A percentile compares a stretch with the other conserved stretches of the same genome.
These are phyloP conservation scores for Hypoxylon sp. DNA, from an alignment of 2,329 filamentous ascomycete genomes.

Conservation along the genomic window DNA sequence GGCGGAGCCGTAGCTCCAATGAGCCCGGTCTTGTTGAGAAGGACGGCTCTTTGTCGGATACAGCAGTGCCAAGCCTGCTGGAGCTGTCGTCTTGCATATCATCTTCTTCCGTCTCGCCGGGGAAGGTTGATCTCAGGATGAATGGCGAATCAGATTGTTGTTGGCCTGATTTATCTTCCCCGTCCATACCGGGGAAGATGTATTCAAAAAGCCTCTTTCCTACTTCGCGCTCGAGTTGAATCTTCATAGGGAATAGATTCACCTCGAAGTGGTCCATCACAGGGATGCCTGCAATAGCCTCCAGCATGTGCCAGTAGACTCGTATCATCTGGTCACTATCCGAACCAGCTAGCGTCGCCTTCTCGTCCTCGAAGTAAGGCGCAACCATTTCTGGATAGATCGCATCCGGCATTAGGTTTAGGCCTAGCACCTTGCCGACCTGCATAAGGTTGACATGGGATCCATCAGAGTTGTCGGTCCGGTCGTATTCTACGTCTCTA, in stretches of 20 bases:
- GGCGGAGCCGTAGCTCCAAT: conserved; percentile 82
- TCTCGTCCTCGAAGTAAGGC: conserved; percentile 79
- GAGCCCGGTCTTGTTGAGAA: conserved; percentile 73
- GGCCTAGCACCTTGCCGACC: conserved; percentile 84
- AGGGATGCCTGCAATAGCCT: conserved; percentile 96
- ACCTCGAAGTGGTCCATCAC: conserved; percentile 98
- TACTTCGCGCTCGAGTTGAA: conserved; percentile 91
- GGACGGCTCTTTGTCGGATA: conserved; percentile 59
- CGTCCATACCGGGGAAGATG: conserved; percentile 86
- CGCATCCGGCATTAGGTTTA: conserved; percentile 89
- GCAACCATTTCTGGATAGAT: conserved; percentile 96
- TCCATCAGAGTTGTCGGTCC: conserved; percentile 95
- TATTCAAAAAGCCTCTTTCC: conserved; percentile 96
- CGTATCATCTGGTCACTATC: conserved; percentile 83
- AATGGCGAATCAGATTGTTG: conserved; percentile 71
- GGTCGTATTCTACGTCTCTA: conserved; percentile 88
- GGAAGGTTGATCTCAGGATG: conserved; percentile 56
- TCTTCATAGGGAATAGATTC: conserved; percentile 88
- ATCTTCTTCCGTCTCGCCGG: conserved; percentile 59
- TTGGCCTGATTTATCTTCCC: conserved; percentile 55
- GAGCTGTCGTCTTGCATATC: conserved; percentile 53
- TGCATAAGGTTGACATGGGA: conserved; percentile 94
- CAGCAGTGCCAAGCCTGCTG: conserved; percentile 49
- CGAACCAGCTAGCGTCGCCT: conserved; percentile 60
- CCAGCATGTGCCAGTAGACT: conserved; percentile 97